phyloP scores from a whole-genome alignment of 2,329 filamentous ascomycete genomes.

The Cladobotryum protrusum region DNA sequence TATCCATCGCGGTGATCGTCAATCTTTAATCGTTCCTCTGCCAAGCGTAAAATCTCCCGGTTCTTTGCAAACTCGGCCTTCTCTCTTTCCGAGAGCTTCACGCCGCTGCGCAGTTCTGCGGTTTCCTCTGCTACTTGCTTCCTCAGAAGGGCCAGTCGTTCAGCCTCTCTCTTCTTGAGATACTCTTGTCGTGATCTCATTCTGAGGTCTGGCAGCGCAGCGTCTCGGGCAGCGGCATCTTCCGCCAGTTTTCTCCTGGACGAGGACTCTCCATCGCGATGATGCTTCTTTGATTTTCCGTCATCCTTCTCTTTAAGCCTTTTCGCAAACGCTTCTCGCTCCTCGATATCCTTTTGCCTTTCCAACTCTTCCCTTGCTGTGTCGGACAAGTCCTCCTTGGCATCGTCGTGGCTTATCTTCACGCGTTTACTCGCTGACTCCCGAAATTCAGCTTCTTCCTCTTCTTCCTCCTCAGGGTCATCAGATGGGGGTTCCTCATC shows the following conservation, averaged over 20 bases:
- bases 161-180: slow-evolving; percentile 82
- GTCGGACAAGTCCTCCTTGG: slow-evolving; percentile 50
- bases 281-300: slow-evolving; percentile 61
- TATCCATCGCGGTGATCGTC: slow-evolving; percentile 93
- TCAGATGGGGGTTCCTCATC: slow-evolving; percentile 59
- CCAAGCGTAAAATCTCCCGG: slow-evolving; percentile 70
- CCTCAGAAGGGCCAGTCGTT: slow-evolving; percentile 77
- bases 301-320: slow-evolving; percentile 67
- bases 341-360: slow-evolving; percentile 60
- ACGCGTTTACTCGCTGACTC: slow-evolving; percentile 67
- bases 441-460: slow-evolving; percentile 50
- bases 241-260: slow-evolving; percentile 44
- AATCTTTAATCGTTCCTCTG: slow-evolving; percentile 78
- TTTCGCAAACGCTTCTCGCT: slow-evolving; percentile 75
- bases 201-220: slow-evolving; percentile 73
- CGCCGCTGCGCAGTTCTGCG: slow-evolving; percentile 70
- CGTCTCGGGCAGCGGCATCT: slow-evolving; percentile 59
- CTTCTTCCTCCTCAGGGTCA: slow-evolving; percentile 35
- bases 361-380: slow-evolving; percentile 52
- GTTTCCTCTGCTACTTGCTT: slow-evolving; percentile 88
- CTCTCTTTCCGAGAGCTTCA: slow-evolving; percentile 68
- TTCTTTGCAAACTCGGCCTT: slow-evolving; percentile 87
- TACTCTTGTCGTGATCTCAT: slow-evolving; percentile 87
- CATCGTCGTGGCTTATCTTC: slow-evolving; percentile 54
- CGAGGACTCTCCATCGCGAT: slow-evolving; percentile 50